A percentile compares a stretch with the other conserved stretches of the same genome.
Evolutionary conservation across 1,139 yeast genomes (phyloP).

Genomic region (Scheffersomyces segobiensis): DNA sequence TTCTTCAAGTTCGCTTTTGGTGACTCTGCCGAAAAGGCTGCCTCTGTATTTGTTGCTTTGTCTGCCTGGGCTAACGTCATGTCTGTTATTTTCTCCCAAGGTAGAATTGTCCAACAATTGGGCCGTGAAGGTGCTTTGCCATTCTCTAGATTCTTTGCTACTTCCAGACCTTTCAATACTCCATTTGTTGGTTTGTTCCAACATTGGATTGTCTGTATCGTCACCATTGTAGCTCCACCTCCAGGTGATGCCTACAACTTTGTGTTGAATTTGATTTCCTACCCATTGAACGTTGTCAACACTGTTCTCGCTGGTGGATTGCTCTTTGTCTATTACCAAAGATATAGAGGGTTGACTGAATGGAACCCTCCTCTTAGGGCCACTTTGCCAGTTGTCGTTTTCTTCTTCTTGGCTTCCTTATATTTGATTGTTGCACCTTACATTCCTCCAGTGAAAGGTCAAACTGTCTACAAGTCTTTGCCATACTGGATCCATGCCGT

Average conservation of each 20-base stretch:
- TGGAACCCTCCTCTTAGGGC: conserved; percentile 83
- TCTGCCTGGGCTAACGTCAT: conserved; percentile 51
- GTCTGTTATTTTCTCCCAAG: conserved; percentile 51
- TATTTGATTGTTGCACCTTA: conserved; percentile 81
- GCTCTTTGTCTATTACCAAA: conserved; percentile 45
- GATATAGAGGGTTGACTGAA: conserved; percentile 48
- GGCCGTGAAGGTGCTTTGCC: conserved; percentile 53
- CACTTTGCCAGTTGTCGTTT: conserved; percentile 58
- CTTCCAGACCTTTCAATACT: conserved; percentile 43
- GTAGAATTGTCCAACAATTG: conserved; percentile 49
- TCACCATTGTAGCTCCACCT: conserved; percentile 50
- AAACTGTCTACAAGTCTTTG: conserved; percentile 61
- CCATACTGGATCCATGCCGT: conserved; percentile 86
- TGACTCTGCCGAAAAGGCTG: conserved; percentile 46
- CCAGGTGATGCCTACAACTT: conserved; percentile 54
- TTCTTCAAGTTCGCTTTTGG: conserved; percentile 50
- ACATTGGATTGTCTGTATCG: conserved; percentile 54
- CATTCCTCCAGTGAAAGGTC: conserved; percentile 69
- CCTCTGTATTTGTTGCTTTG: conserved; percentile 50
- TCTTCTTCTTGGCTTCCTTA: conserved; percentile 67
- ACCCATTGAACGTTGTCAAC: conserved; percentile 54
- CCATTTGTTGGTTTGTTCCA: conserved; percentile 61
- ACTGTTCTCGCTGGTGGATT: conserved; percentile 45
- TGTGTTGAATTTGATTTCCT: conserved; percentile 48
- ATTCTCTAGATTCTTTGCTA: conserved; percentile 45